Evolutionary conservation across 1,139 yeast genomes (phyloP).

Genomic region (Trichomonascaceae sp.): DNA sequence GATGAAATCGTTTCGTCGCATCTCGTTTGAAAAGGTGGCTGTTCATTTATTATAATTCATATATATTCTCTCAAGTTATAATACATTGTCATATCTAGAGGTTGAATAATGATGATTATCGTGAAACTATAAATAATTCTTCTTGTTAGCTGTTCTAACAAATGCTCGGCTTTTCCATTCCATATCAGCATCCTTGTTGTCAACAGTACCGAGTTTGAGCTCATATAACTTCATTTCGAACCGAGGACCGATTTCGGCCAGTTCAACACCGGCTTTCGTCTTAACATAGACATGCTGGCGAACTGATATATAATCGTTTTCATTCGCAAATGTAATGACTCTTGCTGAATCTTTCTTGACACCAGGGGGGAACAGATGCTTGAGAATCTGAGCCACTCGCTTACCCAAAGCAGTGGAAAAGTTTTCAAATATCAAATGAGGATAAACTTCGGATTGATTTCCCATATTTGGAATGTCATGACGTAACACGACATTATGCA

Average conservation of each 20-base stretch:
- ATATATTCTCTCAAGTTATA: not conserved
- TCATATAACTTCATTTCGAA: slow-evolving; percentile 94
- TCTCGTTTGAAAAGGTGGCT: not conserved
- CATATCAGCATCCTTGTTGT: slow-evolving; percentile 93
- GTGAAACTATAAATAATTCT: slow-evolving; percentile 66
- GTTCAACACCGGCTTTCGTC: slow-evolving; percentile 78
- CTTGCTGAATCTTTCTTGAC: slow-evolving; percentile 83
- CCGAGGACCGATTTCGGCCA: slow-evolving; percentile 97
- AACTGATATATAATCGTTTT: slow-evolving; percentile 85
- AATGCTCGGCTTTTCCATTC: slow-evolving; percentile 95
- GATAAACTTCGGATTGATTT: slow-evolving; percentile 84
- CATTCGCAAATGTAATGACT: slow-evolving; percentile 84
- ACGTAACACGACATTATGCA: slow-evolving; percentile 89
- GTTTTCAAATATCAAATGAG: slow-evolving; percentile 89
- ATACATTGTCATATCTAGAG: not conserved
- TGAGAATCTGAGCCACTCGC: slow-evolving; percentile 71
- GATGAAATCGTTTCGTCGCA: slow-evolving; percentile 31
- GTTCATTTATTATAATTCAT: not conserved
- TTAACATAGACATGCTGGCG: slow-evolving; percentile 92
- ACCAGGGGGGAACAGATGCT: slow-evolving; percentile 96
- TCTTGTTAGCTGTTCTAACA: slow-evolving; percentile 90
- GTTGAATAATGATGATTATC: not conserved
- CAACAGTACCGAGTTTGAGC: slow-evolving; percentile 81
- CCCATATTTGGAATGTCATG: slow-evolving; percentile 88
- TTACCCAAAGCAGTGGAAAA: slow-evolving; percentile 79